Evolutionary conservation across 495 filamentous ascomycete genomes (phyloP).

Genomic region (Lophiotrema nucula): DNA sequence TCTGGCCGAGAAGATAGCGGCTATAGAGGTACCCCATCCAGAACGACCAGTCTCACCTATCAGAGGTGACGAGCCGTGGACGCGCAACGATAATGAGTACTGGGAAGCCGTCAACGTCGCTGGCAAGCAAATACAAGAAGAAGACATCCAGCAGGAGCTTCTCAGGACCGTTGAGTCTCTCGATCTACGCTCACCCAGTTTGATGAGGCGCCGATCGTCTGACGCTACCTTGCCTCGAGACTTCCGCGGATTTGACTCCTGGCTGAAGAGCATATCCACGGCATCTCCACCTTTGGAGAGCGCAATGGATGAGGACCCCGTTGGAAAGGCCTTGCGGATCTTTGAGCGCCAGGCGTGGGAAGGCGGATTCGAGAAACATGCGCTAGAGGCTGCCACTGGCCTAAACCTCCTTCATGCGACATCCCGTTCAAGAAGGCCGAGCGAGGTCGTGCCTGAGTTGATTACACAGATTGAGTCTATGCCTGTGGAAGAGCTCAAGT

Average conservation of each 20-base stretch:
- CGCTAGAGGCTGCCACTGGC: background rate
- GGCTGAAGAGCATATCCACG: constrained; percentile 7
- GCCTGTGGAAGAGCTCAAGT: constrained; percentile 15
- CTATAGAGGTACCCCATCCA: constrained; percentile 1
- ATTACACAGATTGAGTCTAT: constrained; percentile 12
- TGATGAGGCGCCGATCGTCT: background rate
- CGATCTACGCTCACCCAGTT: background rate
- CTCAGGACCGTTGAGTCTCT: background rate
- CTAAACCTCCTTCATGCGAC: background rate
- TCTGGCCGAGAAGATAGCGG: constrained; percentile 20
- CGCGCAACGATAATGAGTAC: constrained; percentile 18
- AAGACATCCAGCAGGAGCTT: background rate
- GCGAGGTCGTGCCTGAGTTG: constrained; percentile 1
- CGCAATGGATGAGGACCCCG: background rate
- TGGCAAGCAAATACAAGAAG: background rate
- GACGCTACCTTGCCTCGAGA: background rate
- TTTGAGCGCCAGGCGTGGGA: constrained; percentile 13
- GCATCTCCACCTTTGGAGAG: background rate
- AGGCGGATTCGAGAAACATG: constrained; percentile 7
- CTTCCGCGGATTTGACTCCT: constrained; percentile 3
- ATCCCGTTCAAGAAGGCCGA: background rate
- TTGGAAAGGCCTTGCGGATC: background rate
- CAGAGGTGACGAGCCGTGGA: constrained; percentile 24
- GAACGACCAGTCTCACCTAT: constrained; percentile 8
- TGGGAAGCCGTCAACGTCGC: constrained; percentile 19